phyloP scores from a whole-genome alignment of 345 rosid species.

The Pistacia vera region DNA sequence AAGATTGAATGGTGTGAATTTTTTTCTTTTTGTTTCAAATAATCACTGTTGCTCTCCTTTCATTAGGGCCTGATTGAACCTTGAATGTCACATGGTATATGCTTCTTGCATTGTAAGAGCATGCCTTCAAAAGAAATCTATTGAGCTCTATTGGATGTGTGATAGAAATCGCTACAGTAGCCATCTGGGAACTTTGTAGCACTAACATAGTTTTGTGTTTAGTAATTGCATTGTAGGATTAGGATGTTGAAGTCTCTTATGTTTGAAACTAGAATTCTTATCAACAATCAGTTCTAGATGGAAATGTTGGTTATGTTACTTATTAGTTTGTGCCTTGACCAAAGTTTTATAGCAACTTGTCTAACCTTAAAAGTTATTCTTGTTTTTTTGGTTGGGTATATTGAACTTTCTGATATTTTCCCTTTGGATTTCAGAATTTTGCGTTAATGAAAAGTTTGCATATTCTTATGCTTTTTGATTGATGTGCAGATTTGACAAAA shows the following conservation, averaged over 20 bases:
- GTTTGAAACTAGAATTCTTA: not conserved
- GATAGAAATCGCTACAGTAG: not conserved
- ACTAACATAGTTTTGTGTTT: no score
- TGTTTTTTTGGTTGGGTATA: not conserved
- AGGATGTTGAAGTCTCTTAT: not conserved
- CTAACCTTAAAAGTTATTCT: not conserved
- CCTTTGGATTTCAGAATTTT: no score
- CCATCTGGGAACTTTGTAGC: not conserved
- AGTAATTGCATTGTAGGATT: no score
- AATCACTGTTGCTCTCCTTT: no score
- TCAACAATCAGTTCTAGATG: not conserved
- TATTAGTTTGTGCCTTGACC: not conserved
- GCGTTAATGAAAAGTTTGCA: not conserved
- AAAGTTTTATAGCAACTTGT: not conserved
- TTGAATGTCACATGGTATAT: not conserved
- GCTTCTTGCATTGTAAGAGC: not conserved
- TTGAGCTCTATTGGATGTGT: not conserved
- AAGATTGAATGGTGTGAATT: not conserved
- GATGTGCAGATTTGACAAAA: conserved; percentile 82
- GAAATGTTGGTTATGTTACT: not conserved
- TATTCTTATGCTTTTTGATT: not conserved
- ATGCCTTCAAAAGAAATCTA: not conserved
- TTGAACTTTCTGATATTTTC: not conserved
- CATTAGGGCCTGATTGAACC: not conserved
- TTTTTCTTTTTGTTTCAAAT: no score